Percentiles rank a stretch among this genome's conserved stretches.
Evolutionary conservation across 1,139 yeast genomes (phyloP).

Genomic region (Pichia sp.): DNA sequence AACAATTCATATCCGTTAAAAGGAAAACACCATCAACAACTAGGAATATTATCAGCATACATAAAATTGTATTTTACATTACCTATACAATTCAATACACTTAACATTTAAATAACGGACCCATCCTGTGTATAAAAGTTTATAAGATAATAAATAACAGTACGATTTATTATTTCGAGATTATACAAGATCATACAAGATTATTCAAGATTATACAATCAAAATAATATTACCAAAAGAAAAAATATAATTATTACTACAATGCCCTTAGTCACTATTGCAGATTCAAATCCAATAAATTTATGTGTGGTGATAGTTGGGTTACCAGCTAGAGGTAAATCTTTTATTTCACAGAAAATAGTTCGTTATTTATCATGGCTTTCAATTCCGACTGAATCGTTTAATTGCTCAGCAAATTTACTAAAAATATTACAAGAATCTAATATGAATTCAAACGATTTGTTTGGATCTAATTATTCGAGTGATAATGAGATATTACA

Average conservation of each 20-base stretch:
- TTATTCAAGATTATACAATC: too few species aligned
- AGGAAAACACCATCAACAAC: too few species aligned
- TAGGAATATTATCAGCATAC: too few species aligned
- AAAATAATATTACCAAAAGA: too few species aligned
- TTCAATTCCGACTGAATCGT: conserved; percentile 77
- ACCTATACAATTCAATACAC: too few species aligned
- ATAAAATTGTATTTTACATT: too few species aligned
- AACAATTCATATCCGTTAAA: too few species aligned
- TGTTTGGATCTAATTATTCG: conserved; percentile 49
- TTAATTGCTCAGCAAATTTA: conserved; percentile 71
- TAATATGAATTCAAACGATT: conserved; percentile 5
- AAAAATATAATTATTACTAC: background rate
- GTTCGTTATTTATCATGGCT: conserved; percentile 91
- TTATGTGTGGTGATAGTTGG: conserved; percentile 77
- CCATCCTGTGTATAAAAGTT: too few species aligned
- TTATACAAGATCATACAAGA: too few species aligned
- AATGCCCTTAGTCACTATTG: conserved; percentile 71
- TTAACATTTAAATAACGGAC: too few species aligned
- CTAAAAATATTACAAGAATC: conserved; percentile 5
- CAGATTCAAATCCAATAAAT: conserved; percentile 64
- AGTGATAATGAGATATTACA: conserved; percentile 23
- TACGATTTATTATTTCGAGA: too few species aligned
- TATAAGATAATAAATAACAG: too few species aligned
- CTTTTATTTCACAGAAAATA: conserved; percentile 73
- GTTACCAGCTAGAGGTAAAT: conserved; percentile 69